Evolutionary conservation across 306 rosid species (phyloP).

Genomic region (Bauhinia variegata): DNA sequence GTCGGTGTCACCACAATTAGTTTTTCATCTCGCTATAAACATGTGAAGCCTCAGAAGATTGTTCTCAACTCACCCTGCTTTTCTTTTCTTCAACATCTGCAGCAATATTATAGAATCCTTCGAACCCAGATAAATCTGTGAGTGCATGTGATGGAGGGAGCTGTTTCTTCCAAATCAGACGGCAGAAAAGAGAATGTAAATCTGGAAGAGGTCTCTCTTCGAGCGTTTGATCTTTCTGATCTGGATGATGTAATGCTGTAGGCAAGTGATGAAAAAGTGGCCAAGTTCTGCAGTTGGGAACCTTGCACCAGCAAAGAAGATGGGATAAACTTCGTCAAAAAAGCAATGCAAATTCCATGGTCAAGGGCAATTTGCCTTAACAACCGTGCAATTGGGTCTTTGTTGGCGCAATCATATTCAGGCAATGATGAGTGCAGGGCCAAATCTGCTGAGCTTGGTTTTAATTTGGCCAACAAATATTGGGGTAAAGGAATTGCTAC

Average conservation of each 20-base stretch:
- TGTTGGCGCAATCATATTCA: constrained; percentile 30
- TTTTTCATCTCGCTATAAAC: no score
- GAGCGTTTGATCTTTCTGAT: constrained; percentile 46
- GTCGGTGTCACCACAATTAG: no score
- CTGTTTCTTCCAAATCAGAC: no score
- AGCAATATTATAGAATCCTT: no score
- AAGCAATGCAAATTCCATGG: constrained; percentile 35
- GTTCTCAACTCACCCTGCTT: no score
- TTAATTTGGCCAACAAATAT: constrained; percentile 40
- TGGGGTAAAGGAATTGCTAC: constrained; percentile 62
- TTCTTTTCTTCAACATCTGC: no score
- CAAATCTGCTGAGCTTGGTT: constrained; percentile 42
- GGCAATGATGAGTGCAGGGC: constrained; percentile 41
- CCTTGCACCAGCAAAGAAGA: no score
- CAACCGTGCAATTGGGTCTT: constrained; percentile 43
- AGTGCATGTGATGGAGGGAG: no score
- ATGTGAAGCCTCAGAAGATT: no score
- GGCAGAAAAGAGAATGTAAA: no score
- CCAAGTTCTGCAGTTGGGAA: constrained; percentile 50
- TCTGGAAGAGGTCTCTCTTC: no score
- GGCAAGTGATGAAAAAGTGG: constrained; percentile 52
- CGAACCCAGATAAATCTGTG: no score
- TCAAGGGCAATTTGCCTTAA: constrained; percentile 49
- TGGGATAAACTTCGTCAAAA: constrained; percentile 34
- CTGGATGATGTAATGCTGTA: constrained; percentile 60